Percentiles rank a stretch among this genome's conserved stretches.
phyloP scores from a whole-genome alignment of 768 basidiomycete species.

The Pulveroboletus frians region DNA sequence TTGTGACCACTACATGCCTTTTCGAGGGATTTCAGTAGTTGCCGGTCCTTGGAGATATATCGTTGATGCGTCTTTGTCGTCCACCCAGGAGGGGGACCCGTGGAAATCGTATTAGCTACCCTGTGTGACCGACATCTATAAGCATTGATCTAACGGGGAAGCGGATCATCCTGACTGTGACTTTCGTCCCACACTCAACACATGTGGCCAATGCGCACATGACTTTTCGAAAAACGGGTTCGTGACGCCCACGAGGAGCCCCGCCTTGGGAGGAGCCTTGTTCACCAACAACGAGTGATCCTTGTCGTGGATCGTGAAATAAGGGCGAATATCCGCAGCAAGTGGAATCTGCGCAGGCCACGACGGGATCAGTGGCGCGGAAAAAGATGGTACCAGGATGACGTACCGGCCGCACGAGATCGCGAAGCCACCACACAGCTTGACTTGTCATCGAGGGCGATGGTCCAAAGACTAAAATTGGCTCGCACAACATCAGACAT shows the following conservation, averaged over 20 bases:
- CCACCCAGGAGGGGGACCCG: constrained; percentile 69
- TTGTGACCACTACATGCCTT: constrained; percentile 47
- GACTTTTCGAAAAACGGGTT: constrained; percentile 82
- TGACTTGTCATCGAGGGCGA: constrained; percentile 81
- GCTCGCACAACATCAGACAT: constrained; percentile 85
- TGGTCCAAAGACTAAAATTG: constrained; percentile 75
- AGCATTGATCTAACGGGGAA: background rate
- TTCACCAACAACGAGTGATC: constrained; percentile 75
- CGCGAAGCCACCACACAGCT: constrained; percentile 88
- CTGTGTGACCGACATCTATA: constrained; percentile 2
- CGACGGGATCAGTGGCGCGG: background rate
- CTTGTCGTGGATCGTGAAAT: constrained; percentile 94
- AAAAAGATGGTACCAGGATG: background rate
- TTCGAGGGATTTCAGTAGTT: constrained; percentile 69
- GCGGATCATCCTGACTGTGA: constrained; percentile 34
- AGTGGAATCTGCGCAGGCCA: constrained; percentile 60
- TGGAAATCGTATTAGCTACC: constrained; percentile 4
- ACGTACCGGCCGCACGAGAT: constrained; percentile 76
- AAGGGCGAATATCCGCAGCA: constrained; percentile 83
- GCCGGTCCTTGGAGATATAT: constrained; percentile 79
- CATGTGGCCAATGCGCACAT: constrained; percentile 83
- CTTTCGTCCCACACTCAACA: constrained; percentile 61
- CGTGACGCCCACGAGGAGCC: constrained; percentile 77
- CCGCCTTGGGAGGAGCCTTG: constrained; percentile 72
- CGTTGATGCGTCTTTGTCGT: constrained; percentile 74